Conservation (phyloP, 495 filamentous ascomycete genomes). For the Annulohypoxylon bovei region DNA sequence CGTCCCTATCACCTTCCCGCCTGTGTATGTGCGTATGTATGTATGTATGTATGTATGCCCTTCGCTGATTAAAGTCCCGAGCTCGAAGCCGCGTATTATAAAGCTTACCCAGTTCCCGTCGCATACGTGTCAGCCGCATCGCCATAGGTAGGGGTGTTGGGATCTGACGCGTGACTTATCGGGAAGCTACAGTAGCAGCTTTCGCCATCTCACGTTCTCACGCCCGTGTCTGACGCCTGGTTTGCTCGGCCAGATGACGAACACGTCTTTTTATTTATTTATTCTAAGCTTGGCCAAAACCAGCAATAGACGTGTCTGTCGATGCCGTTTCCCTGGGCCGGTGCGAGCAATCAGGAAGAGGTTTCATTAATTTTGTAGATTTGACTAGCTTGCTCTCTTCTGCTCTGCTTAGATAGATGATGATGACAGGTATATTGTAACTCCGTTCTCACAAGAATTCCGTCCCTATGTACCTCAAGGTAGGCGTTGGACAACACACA, state of each 20-base stretch:
- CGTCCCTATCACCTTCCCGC: background rate
- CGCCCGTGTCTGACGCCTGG: background rate
- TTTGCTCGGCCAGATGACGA: slow-evolving; percentile 11
- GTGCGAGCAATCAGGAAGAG: background rate
- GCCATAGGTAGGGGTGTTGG: slow-evolving; percentile 20
- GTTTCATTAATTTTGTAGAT: slow-evolving; percentile 28
- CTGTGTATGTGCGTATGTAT: background rate
- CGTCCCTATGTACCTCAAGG: slow-evolving; percentile 18
- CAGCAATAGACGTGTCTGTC: background rate
- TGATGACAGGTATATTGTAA: slow-evolving; percentile 30
- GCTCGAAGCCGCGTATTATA: slow-evolving; percentile 23
- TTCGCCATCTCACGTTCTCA: background rate
- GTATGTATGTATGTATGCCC: background rate
- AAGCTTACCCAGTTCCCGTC: slow-evolving; percentile 23
- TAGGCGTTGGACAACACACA: slow-evolving; percentile 28
- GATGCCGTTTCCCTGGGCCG: background rate
- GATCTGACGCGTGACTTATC: slow-evolving; percentile 16
- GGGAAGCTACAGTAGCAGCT: slow-evolving; percentile 14
- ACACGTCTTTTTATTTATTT: slow-evolving; percentile 25
- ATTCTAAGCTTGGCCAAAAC: background rate
- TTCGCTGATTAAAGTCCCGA: slow-evolving; percentile 23
- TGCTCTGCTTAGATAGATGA: slow-evolving; percentile 12
- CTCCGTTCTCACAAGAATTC: slow-evolving; percentile 5
- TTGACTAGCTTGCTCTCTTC: slow-evolving; percentile 21
- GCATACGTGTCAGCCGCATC: slow-evolving; percentile 42